Conservation (phyloP, 2,329 filamentous ascomycete genomes). For the Huntiella moniliformis region DNA sequence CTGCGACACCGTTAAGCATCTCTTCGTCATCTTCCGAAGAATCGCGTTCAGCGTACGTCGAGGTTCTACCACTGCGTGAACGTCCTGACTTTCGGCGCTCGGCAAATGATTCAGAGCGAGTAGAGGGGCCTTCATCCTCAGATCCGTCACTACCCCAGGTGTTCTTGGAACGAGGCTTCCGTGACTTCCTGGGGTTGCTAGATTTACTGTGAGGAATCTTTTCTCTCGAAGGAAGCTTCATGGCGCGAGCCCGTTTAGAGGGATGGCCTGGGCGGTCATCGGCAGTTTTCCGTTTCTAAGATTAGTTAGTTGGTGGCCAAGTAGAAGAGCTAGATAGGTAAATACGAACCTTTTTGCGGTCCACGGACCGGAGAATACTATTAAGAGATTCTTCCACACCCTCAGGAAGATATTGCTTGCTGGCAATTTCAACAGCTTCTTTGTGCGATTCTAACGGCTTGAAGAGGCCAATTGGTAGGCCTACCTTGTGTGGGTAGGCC, state of each 20-base stretch:
- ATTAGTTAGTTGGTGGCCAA: background rate
- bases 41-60: constrained; percentile 35
- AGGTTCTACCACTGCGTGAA: constrained; percentile 20
- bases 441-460: constrained; percentile 55
- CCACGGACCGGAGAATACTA: constrained; percentile 40
- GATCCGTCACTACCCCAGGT: constrained; percentile 10
- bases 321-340: background rate
- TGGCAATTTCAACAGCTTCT: constrained; percentile 65
- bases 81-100: constrained; percentile 40
- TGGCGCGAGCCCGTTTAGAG: constrained; percentile 18
- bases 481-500: constrained; percentile 62
- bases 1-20: constrained; percentile 40
- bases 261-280: constrained; percentile 30
- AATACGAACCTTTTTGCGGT: constrained; percentile 48
- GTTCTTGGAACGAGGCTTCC: constrained; percentile 6
- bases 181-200: constrained; percentile 5
- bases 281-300: constrained; percentile 37
- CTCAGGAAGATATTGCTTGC: constrained; percentile 67
- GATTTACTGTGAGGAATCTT: constrained; percentile 18
- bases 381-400: constrained; percentile 61
- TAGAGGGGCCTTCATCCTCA: constrained; percentile 12
- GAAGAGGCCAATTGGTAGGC: constrained; percentile 65
- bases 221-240: constrained; percentile 15
- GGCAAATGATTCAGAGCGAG: constrained; percentile 16
- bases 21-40: constrained; percentile 40